phyloP scores from a whole-genome alignment of 331 rosid genomes.

The Erythrophleum ivorense region DNA sequence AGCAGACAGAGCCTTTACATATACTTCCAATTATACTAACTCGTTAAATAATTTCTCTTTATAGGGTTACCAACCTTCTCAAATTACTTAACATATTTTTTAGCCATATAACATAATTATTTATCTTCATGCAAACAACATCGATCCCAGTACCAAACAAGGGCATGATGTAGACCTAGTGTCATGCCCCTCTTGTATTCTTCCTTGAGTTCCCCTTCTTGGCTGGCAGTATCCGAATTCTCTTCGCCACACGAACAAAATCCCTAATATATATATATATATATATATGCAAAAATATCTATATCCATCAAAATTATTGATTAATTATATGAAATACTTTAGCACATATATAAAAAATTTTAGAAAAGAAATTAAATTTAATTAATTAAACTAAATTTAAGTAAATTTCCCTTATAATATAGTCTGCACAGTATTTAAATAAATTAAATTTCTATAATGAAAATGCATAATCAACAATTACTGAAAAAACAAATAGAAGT shows the following conservation, averaged over 20 bases:
- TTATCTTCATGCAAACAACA: too few species aligned
- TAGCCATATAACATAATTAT: background rate
- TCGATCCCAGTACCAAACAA: too few species aligned
- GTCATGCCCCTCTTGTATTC: constrained; percentile 48
- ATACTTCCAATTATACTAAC: background rate
- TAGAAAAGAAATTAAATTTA: background rate
- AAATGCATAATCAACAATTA: background rate
- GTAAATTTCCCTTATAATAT: background rate
- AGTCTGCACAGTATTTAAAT: background rate
- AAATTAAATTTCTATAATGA: background rate
- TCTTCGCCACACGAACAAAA: constrained; percentile 90
- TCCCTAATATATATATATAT: constrained; percentile 54
- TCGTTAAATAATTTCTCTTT: background rate
- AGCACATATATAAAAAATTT: background rate
- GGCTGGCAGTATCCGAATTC: constrained; percentile 78
- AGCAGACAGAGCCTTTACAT: constrained; percentile 20
- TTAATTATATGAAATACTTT: background rate
- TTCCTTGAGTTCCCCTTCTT: constrained; percentile 69
- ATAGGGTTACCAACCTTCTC: background rate
- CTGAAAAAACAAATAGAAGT: too few species aligned
- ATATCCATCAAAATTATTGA: background rate
- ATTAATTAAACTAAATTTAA: too few species aligned
- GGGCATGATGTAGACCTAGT: background rate
- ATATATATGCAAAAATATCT: background rate
- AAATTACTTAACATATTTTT: constrained; percentile 8